Base-by-base conservation (phyloP, 2,329 filamentous ascomycete species). In the Daldinia sp. region DNA sequence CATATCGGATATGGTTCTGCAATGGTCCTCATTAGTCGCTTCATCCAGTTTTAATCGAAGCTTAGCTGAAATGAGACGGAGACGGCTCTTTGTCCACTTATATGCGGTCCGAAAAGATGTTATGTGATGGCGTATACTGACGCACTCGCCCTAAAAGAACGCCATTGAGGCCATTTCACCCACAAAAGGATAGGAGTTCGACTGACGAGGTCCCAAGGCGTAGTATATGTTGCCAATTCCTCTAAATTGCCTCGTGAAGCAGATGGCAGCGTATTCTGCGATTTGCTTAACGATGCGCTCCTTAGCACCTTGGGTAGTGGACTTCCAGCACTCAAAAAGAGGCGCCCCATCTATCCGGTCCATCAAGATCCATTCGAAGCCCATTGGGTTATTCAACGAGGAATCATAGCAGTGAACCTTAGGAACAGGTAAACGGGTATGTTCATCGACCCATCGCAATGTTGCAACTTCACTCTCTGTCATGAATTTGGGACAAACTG, bases 311-410 rank as follows among this genome's bases (percentile, higher is more conserved):
- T 69, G 59, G 0, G 61, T 46, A 23, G 77, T 60, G 0, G 61
- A 57, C 6, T 53, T 10, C 79, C 78, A 80, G 33, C 65, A 69
- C 35, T 76, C 55, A 12, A 58, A 68, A 13, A 81, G 73, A 0
- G 76, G 70, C 6, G 48, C 58, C 0, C 79, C 79, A 1, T 73
- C 51, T 2, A 78, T 46, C 18, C 67, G 71, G 7, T 60, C 66
- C 76, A 78, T 77, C 5, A 79, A 60, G 10, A 78, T 74, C 77
- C 78, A 79, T 64, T 79, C 78, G 12, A 74, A 76, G 0, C 76
- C 76, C 15, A 78, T 56, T 1, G 72, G 67, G 20, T 74, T 76
- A 18, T 74, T 44, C 12, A 69, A 60, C 0, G 72, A 70, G 0
- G 73, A 58, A 41, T 75, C 70, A 42, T 73, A 74, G 23, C 58